Evolutionary conservation across 2,329 filamentous ascomycete genomes (phyloP).

Genomic region (Tolypocladium tundrense): DNA sequence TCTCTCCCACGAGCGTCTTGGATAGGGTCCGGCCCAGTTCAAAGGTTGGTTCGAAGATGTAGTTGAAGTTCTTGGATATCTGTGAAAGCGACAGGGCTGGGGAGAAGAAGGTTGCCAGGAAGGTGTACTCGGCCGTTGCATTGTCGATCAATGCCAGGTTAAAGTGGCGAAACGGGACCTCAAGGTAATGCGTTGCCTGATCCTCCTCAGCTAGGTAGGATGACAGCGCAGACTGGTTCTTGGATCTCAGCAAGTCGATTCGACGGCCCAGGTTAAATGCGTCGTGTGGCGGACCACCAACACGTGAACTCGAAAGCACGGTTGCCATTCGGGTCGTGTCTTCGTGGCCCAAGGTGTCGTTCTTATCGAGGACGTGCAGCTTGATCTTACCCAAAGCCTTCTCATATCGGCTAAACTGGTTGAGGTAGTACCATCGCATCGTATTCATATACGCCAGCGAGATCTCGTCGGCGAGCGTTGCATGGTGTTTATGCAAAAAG

Average conservation of each 20-base stretch:
- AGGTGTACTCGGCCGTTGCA: constrained; percentile 87
- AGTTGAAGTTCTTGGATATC: constrained; percentile 73
- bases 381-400: constrained; percentile 76
- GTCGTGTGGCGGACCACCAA: constrained; percentile 59
- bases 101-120: constrained; percentile 82
- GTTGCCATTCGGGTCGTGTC: constrained; percentile 55
- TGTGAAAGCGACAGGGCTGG: constrained; percentile 63
- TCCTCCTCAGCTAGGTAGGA: constrained; percentile 91
- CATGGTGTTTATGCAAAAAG: constrained; percentile 75
- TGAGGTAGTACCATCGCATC: constrained; percentile 96
- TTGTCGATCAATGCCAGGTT: constrained; percentile 93
- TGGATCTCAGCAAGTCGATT: constrained; percentile 67
- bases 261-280: constrained; percentile 82
- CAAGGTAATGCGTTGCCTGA: constrained; percentile 73
- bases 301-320: constrained; percentile 37
- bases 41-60: constrained; percentile 86
- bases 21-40: constrained; percentile 70
- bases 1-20: constrained; percentile 63
- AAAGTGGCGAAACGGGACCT: constrained; percentile 86
- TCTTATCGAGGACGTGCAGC: constrained; percentile 71
- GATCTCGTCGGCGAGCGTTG: constrained; percentile 80
- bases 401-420: constrained; percentile 82
- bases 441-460: constrained; percentile 92
- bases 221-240: constrained; percentile 65
- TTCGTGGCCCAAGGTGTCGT: constrained; percentile 74